Conservation (phyloP, 192 early-diverging fungal species). For the Rhizophagus clarus region DNA sequence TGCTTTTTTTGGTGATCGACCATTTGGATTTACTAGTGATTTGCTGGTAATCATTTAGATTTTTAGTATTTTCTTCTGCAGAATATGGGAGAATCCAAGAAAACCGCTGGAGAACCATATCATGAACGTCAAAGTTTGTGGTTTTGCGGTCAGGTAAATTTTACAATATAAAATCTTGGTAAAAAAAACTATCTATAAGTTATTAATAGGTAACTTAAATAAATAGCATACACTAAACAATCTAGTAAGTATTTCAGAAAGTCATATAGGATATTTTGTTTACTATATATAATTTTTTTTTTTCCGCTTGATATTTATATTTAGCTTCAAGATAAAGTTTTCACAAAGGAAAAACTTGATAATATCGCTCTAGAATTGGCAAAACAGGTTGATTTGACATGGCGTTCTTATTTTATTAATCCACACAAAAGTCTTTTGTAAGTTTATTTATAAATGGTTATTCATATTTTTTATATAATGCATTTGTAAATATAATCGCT, state of each 20-base stretch:
- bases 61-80: neutral
- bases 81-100: neutral
- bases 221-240: neutral
- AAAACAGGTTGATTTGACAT: neutral
- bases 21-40: no score
- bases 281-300: neutral
- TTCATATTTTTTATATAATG: neutral
- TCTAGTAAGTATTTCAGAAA: neutral
- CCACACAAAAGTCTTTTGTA: slow-evolving; percentile 30
- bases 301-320: neutral
- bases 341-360: slow-evolving; percentile 10
- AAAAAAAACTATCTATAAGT: neutral
- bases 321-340: slow-evolving; percentile 20
- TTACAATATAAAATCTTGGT: neutral
- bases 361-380: slow-evolving; percentile 8
- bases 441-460: neutral
- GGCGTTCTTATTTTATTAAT: slow-evolving; percentile 6
- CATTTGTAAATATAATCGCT: neutral
- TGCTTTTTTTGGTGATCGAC: no score
- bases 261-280: no score
- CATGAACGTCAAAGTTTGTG: neutral
- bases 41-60: no score
- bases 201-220: no score
- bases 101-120: neutral
- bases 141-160: neutral